Evolutionary conservation across 192 early-diverging fungal species (phyloP), one percentile per base, ranked within the genome.

Genomic region (Obelidium mucronatum): DNA sequence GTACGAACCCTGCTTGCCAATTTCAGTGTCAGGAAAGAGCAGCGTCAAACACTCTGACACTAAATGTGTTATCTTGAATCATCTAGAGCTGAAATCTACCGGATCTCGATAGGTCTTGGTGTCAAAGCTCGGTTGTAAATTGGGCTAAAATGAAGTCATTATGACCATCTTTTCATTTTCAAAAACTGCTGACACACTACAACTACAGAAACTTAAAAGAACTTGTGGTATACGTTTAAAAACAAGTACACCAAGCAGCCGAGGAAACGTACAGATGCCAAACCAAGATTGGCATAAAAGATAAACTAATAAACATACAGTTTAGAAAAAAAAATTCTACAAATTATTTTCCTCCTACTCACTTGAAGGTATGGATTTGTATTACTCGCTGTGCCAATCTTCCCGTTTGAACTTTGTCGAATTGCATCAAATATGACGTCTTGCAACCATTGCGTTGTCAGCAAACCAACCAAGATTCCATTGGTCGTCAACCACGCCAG

Each of bases 241-340:
- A 95, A 80, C 2, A 95, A 81, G 82, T 97, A 97, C 67, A 86
- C 71, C 54, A 84, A 78, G 64, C 89, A 90, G 13, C 95, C 95
- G 53, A 91, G 67, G 83, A 94, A 95, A 37, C 95, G 87, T 59
- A 97, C 82, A 0, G 84, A 80, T 33, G 92, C 85, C 48, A 97
- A 83, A 2, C 78, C 91, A 1, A 91, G 84, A 24, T 96, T 94
- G 22, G 91, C 91, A 90, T 92, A 96, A 78, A 96, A 94, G 74
- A 95, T 95, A 79, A 95, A 91, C 76, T 48, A n/a, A n/a, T n/a
- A n/a, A 26, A 1, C 59, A 31, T 17, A 30, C 2, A 61, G 59
- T 31, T 61, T 26, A 61, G 59, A 15, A 22, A 26, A 15, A 22
- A 31, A 61, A 61, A 31, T 1, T 1, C 19, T 28, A 2, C 0